These are phyloP conservation scores for Cocos nucifera DNA, from an alignment of 176 grass and related monocot species.

Conservation along the genomic window DNA sequence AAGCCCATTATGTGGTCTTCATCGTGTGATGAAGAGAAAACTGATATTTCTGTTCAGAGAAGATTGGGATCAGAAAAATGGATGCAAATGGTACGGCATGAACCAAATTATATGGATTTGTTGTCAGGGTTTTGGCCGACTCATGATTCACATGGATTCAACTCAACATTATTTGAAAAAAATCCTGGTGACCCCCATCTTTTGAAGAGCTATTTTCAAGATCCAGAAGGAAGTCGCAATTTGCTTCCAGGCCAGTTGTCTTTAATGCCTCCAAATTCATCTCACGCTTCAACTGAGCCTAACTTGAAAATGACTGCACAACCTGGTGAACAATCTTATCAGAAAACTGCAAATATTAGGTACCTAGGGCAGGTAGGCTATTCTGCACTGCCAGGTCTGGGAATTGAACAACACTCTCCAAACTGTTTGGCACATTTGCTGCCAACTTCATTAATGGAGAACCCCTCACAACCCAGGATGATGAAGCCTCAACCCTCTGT, in stretches of 20 bases:
- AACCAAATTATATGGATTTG: constrained; percentile 24
- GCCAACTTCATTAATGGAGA: constrained; percentile 25
- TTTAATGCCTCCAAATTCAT: constrained; percentile 38
- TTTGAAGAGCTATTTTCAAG: constrained; percentile 41
- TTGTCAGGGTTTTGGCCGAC: constrained; percentile 29
- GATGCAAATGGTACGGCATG: constrained; percentile 31
- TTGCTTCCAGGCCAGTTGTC: constrained; percentile 36
- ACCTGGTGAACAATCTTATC: constrained; percentile 24
- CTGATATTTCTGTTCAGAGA: constrained; percentile 16
- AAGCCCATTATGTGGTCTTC: constrained; percentile 30
- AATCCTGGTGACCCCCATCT: constrained; percentile 27
- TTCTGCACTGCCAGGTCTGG: constrained; percentile 14
- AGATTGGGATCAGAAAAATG: constrained; percentile 38
- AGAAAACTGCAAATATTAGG: constrained; percentile 26
- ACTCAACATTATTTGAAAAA: constrained; percentile 31
- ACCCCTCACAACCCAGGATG: constrained; percentile 8
- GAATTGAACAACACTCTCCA: constrained; percentile 30
- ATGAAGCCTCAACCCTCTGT: constrained; percentile 44
- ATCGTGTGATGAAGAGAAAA: constrained; percentile 27
- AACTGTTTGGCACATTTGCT: constrained; percentile 41
- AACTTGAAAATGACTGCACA: constrained; percentile 28
- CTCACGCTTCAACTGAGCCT: constrained; percentile 28
- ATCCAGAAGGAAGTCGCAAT: constrained; percentile 35
- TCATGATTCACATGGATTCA: constrained; percentile 27
- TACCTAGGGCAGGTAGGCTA: constrained; percentile 28